phyloP scores from a whole-genome alignment of 2,329 filamentous ascomycete genomes.

The Tolypocladium amazonense region DNA sequence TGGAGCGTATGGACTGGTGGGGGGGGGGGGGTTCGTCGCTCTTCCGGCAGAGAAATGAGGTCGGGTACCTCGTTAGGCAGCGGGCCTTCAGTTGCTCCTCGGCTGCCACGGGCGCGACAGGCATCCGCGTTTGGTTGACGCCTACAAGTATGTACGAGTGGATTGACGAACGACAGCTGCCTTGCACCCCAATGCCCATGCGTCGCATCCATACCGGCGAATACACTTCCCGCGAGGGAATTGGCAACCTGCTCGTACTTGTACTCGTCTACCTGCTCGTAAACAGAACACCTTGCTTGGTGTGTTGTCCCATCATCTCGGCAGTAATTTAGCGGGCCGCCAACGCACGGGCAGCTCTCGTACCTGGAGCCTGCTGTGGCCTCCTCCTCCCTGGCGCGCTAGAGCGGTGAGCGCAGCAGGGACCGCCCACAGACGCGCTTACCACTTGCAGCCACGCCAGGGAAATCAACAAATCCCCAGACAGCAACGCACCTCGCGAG shows the following conservation, averaged over 20 bases:
- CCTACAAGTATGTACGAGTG: background rate
- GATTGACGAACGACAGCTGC: background rate
- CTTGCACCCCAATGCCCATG: background rate
- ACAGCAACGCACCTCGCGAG: constrained; percentile 12
- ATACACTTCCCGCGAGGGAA: no score
- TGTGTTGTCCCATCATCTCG: background rate
- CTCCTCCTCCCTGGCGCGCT: background rate
- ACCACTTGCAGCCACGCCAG: constrained; percentile 20
- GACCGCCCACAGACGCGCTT: constrained; percentile 19
- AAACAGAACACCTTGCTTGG: background rate
- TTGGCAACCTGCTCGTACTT: no score
- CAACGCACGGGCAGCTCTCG: no score
- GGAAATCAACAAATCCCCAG: constrained; percentile 29
- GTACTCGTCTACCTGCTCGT: no score
- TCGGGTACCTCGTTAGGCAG: background rate
- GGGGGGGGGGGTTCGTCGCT: background rate
- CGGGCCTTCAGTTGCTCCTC: background rate
- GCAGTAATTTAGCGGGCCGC: constrained; percentile 2
- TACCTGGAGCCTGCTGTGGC: background rate
- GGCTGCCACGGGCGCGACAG: background rate
- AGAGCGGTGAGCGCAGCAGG: constrained; percentile 9
- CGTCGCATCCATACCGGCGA: no score
- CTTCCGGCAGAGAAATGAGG: background rate
- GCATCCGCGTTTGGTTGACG: background rate
- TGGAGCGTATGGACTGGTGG: background rate